phyloP scores from a whole-genome alignment of 306 rosid genomes.

The Cicer arietinum region DNA sequence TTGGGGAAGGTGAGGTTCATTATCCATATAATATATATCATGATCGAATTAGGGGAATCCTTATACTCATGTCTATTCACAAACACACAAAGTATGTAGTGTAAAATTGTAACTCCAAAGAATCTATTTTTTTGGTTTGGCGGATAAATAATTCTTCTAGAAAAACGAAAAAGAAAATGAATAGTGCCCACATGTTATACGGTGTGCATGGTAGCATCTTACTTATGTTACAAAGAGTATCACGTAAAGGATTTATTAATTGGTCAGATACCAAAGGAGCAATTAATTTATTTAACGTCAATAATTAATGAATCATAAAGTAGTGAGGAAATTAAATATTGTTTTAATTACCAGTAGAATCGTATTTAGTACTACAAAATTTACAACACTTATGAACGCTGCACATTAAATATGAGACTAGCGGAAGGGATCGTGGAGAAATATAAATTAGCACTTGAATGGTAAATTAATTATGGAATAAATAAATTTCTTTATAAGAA shows the following conservation, averaged over 20 bases:
- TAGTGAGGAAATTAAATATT: constrained; percentile 21
- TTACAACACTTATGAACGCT: too few species aligned
- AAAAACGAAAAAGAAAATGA: background rate
- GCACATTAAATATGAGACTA: background rate
- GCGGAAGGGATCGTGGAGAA: background rate
- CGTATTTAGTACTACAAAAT: too few species aligned
- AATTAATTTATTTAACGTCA: too few species aligned
- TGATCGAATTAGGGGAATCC: background rate
- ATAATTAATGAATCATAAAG: background rate
- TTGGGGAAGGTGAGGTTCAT: background rate
- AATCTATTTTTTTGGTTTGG: background rate
- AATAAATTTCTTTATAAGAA: constrained; percentile 5
- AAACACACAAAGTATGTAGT: background rate
- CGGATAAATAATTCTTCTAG: background rate
- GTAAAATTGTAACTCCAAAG: background rate
- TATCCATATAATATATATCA: background rate
- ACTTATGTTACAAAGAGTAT: background rate
- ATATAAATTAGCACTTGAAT: constrained; percentile 27
- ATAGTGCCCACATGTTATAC: background rate
- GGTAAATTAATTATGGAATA: constrained; percentile 37
- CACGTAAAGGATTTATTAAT: background rate
- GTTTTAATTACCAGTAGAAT: too few species aligned
- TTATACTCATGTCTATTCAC: too few species aligned
- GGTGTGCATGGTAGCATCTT: constrained; percentile 1
- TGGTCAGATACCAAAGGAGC: background rate